These are phyloP conservation scores for Alnus glutinosa DNA, from an alignment of 306 rosid species.

Conservation along the genomic window DNA sequence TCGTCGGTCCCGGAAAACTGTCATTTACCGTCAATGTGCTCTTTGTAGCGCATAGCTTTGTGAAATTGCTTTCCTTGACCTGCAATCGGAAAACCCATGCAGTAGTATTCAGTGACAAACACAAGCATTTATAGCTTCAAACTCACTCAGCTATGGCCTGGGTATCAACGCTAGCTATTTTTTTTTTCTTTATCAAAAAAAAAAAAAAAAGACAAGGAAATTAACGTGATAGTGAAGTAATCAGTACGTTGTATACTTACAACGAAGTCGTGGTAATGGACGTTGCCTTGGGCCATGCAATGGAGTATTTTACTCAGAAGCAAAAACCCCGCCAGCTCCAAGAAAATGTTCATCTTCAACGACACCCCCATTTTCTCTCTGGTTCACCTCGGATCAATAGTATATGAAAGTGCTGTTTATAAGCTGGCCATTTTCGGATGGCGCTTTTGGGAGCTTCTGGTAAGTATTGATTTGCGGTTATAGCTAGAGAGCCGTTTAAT, in stretches of 20 bases:
- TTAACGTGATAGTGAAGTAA: not conserved
- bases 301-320: not conserved
- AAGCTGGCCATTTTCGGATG: not conserved
- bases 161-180: not conserved
- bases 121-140: not conserved
- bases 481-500: no score
- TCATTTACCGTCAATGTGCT: not conserved
- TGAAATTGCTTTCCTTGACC: slow-evolving; percentile 10
- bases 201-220: not conserved
- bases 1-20: slow-evolving; percentile 8
- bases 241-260: not conserved
- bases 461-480: not conserved
- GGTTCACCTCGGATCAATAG: no score
- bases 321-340: not conserved
- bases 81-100: not conserved
- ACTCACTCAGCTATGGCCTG: not conserved
- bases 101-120: not conserved
- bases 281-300: not conserved
- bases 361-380: not conserved
- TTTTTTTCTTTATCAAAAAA: not conserved
- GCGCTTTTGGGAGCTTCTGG: not conserved
- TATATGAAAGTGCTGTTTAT: not conserved
- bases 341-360: not conserved
- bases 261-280: slow-evolving; percentile 10
- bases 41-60: slow-evolving; percentile 14